Evolutionary conservation across 176 grass and related monocot species (phyloP).

Genomic region (Elymus sibiricus): DNA sequence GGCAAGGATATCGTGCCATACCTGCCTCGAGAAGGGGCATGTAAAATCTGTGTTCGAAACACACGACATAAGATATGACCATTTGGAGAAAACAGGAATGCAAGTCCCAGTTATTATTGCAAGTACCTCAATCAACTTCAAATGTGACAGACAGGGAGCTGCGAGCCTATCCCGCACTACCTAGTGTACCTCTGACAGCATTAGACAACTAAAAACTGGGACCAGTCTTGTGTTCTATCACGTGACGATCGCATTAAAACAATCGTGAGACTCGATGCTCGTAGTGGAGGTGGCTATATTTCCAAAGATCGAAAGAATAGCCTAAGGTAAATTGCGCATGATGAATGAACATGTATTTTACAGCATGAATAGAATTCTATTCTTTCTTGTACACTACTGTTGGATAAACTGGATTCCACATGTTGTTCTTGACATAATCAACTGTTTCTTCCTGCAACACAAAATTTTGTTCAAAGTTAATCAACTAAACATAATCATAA

Average conservation of each 20-base stretch:
- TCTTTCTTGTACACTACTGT: slow-evolving; percentile 91
- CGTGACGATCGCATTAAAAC: not conserved
- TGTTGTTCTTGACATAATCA: slow-evolving; percentile 81
- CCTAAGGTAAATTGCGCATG: slow-evolving; percentile 20
- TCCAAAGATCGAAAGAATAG: not conserved
- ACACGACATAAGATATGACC: not conserved
- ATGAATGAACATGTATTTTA: not conserved
- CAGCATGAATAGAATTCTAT: slow-evolving; percentile 26
- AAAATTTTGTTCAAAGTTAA: slow-evolving; percentile 11
- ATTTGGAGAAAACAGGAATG: not conserved
- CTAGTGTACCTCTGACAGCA: not conserved
- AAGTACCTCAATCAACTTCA: not conserved
- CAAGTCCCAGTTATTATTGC: not conserved
- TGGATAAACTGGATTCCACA: slow-evolving; percentile 91
- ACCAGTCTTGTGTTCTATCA: not conserved
- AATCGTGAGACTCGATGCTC: slow-evolving; percentile 11
- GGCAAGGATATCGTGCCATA: too few relatives aligned
- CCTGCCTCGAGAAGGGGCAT: too few relatives aligned
- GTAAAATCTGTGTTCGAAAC: too few relatives aligned
- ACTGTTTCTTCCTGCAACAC: slow-evolving; percentile 68
- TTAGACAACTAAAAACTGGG: not conserved
- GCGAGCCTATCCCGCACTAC: not conserved
- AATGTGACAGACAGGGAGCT: not conserved
- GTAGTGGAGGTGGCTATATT: slow-evolving; percentile 5
- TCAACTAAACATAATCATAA: slow-evolving; percentile 12